Evolutionary conservation across 331 rosid genomes (phyloP).

Genomic region (Malus hybrid): DNA sequence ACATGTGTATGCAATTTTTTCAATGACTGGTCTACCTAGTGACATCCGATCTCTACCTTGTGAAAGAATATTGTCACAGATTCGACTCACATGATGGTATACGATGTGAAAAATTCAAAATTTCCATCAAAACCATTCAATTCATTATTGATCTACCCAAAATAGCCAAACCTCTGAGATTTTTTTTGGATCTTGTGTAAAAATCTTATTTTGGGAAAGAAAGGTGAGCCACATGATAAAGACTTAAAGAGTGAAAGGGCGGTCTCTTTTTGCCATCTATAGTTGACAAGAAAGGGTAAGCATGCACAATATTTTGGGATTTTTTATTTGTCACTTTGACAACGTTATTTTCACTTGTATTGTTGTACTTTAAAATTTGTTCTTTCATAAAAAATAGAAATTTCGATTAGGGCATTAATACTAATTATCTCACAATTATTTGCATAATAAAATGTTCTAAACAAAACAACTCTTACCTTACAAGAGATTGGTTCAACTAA

Average conservation of each 20-base stretch:
- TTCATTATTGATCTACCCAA: not conserved
- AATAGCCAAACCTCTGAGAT: not conserved
- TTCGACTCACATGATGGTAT: not conserved
- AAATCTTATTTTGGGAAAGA: not conserved
- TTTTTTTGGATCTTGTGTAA: not conserved
- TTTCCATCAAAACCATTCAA: not conserved
- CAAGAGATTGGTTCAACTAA: not conserved
- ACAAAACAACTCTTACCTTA: not conserved
- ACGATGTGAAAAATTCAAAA: too few relatives aligned
- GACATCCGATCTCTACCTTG: too few relatives aligned
- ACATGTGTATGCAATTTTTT: too few relatives aligned
- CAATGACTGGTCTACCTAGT: too few relatives aligned
- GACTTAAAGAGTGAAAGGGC: not conserved
- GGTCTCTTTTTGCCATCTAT: not conserved
- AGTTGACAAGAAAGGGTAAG: not conserved
- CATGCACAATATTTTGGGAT: not conserved
- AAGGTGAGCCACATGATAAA: not conserved
- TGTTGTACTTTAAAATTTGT: not conserved
- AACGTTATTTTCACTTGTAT: not conserved
- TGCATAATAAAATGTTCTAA: not conserved
- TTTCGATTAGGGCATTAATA: not conserved
- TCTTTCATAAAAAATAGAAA: not conserved
- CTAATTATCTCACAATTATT: not conserved
- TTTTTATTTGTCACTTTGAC: not conserved
- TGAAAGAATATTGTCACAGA: rapidly evolving